A percentile compares a stretch with the other conserved stretches of the same genome.
Evolutionary conservation across 805 yeast species (phyloP).

Genomic region (Zygoascus ofunaensis): DNA sequence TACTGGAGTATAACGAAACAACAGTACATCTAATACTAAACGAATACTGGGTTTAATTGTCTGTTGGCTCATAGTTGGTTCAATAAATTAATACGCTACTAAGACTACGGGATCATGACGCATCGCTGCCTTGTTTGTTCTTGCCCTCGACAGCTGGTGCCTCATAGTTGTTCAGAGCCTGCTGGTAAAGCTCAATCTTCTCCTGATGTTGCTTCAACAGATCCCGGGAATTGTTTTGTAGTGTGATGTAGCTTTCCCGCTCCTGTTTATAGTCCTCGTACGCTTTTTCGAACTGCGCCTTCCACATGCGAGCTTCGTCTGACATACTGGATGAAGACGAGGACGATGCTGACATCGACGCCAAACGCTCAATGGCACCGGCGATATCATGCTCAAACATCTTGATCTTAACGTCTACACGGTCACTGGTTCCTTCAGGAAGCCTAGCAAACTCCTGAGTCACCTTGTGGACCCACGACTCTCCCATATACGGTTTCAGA

Average conservation of each 20-base stretch:
- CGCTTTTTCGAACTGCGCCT: constrained; percentile 1
- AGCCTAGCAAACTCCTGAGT: not conserved
- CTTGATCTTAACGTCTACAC: not conserved
- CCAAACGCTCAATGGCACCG: not conserved
- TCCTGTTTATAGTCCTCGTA: not conserved
- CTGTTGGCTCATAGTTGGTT: too few species aligned
- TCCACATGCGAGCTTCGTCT: constrained; percentile 5
- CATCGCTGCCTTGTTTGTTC: too few species aligned
- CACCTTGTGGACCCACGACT: not conserved
- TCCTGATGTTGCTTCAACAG: not conserved
- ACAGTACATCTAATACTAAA: too few species aligned
- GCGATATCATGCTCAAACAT: not conserved
- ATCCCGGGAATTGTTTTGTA: not conserved
- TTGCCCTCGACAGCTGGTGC: not conserved
- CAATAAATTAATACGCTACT: too few species aligned
- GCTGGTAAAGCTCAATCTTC: not conserved
- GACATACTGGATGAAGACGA: not conserved
- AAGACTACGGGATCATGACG: too few species aligned
- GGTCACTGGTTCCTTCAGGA: constrained; percentile 3
- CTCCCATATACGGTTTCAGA: not conserved
- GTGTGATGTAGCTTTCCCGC: not conserved
- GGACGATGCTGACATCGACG: not conserved
- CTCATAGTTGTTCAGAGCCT: not conserved
- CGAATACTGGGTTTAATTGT: too few species aligned
- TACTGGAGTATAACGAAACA: too few species aligned